phyloP scores from a whole-genome alignment of 306 rosid species.

The Malus fusca region DNA sequence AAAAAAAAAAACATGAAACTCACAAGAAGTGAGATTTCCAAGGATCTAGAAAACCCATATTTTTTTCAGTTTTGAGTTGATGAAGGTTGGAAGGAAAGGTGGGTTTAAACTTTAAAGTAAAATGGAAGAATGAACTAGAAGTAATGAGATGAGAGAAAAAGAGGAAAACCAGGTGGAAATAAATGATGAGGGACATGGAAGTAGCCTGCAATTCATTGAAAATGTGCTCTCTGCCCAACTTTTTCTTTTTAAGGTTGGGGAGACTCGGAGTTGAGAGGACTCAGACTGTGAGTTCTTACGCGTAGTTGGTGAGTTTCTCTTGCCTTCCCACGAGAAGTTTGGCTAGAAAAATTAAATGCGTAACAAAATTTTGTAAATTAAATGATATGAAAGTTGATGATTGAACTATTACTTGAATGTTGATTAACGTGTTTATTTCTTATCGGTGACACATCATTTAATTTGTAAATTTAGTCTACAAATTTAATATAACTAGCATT shows the following conservation, averaged over 20 bases:
- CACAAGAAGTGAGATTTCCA: not conserved
- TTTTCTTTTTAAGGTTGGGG: not conserved
- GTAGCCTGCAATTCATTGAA: slow-evolving; percentile 13
- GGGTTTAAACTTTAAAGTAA: not conserved
- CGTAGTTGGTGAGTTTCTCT: slow-evolving; percentile 33
- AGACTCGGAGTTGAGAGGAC: slow-evolving; percentile 8
- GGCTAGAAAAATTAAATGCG: too few species aligned
- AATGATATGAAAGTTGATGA: too few species aligned
- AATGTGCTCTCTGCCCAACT: not conserved
- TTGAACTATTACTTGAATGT: too few species aligned
- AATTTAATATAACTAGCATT: too few species aligned
- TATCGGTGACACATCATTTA: too few species aligned
- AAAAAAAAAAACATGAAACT: not conserved
- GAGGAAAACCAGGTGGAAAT: slow-evolving; percentile 30
- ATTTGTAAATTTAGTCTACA: too few species aligned
- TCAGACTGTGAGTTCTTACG: slow-evolving; percentile 20
- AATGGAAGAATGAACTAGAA: slow-evolving; percentile 12
- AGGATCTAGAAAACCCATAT: slow-evolving; percentile 13
- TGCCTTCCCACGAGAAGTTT: not conserved
- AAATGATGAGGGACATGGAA: slow-evolving; percentile 41
- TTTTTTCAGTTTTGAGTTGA: slow-evolving; percentile 1
- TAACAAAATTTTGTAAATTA: too few species aligned
- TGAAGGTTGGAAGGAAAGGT: not conserved
- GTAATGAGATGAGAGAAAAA: not conserved
- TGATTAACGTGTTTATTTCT: too few species aligned